A percentile compares a stretch with the other conserved stretches of the same genome.
Evolutionary conservation across 2,329 filamentous ascomycete species (phyloP).

Genomic region (Raffaelea albimanens): DNA sequence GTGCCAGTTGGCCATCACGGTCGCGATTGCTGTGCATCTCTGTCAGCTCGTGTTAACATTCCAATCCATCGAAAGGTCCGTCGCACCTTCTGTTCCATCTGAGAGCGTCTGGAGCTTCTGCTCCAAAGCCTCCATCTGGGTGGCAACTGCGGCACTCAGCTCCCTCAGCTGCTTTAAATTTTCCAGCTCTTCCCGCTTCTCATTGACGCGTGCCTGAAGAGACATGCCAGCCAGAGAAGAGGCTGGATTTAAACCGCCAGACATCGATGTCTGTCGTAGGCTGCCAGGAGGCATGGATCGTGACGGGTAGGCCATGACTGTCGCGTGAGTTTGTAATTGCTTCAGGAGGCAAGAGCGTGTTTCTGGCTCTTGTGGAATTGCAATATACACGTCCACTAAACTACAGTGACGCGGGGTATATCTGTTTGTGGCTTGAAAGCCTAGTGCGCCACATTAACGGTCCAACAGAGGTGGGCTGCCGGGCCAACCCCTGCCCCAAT

Average conservation of each 20-base stretch:
- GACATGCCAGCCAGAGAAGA: constrained; percentile 46
- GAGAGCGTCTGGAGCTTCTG: constrained; percentile 69
- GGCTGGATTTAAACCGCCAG: constrained; percentile 29
- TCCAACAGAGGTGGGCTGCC: constrained; percentile 9
- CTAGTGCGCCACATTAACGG: constrained; percentile 7
- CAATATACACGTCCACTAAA: background rate
- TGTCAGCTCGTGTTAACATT: background rate
- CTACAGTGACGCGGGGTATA: constrained; percentile 1
- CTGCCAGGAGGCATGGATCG: constrained; percentile 49
- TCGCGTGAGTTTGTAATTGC: background rate
- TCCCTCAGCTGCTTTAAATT: constrained; percentile 69
- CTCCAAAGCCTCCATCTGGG: constrained; percentile 75
- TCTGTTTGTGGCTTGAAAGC: constrained; percentile 8
- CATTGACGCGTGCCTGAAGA: constrained; percentile 68
- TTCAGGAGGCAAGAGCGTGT: background rate
- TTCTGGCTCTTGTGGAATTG: background rate
- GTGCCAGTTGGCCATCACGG: constrained; percentile 82
- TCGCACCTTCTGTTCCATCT: constrained; percentile 67
- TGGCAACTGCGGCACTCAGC: constrained; percentile 66
- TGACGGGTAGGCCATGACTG: constrained; percentile 12
- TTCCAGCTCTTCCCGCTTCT: constrained; percentile 78
- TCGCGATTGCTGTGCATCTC: constrained; percentile 56
- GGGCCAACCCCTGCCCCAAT: constrained; percentile 11
- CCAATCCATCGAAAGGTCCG: background rate
- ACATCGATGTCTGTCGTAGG: constrained; percentile 51